Base-by-base conservation (phyloP, 495 filamentous ascomycete genomes). In the Neurospora sp. region DNA sequence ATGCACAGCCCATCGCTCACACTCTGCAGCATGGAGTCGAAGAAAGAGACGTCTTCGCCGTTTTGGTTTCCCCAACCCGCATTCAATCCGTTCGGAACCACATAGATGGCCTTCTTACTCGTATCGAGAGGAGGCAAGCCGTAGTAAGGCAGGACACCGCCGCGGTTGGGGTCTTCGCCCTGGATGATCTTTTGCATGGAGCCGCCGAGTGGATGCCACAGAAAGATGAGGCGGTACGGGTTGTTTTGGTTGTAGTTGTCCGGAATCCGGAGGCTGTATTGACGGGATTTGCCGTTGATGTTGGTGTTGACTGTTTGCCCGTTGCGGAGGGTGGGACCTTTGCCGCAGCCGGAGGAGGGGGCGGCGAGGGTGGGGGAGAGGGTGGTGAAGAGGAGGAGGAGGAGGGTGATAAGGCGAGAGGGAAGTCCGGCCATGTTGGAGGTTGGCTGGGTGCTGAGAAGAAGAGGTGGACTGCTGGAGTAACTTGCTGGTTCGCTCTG, bases 31-130 rank as follows among this genome's bases (percentile, higher is more conserved):
- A 87, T 75, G 38, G 78, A 27, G 48, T 82, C 77, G 53, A 84
- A 80, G 70, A 87, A 84, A 5, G 79, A 75, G 3, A 86, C 77
- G 41, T 86, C 84, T n/a, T 83, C 80, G 44, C 82, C 82, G 18
- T 74, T 77, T 2, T 69, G 73, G 76, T 86, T 86, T n/a, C 40
- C 81, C 84, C 84, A 86, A 14, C 84, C 83, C 68, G 80, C 81
- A 69, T 81, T 77, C 53, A 83, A 76, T 18, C 83, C 84, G 40
- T 86, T 75, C 22, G 84, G 84, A 6, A 79, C 76, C 16, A 87
- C 78, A 42, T 79, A 83, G 41, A 85, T 83, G 27, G 81, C 78
- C 16, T 79, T 80, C 69, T 79, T 81, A 66, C 81, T 75, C 73
- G 83, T 80, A 18, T 78, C 78, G 9, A 84, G 76, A 16, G 77